Evolutionary conservation across 2,329 filamentous ascomycete species (phyloP).

Genomic region (Microdochium paspali): DNA sequence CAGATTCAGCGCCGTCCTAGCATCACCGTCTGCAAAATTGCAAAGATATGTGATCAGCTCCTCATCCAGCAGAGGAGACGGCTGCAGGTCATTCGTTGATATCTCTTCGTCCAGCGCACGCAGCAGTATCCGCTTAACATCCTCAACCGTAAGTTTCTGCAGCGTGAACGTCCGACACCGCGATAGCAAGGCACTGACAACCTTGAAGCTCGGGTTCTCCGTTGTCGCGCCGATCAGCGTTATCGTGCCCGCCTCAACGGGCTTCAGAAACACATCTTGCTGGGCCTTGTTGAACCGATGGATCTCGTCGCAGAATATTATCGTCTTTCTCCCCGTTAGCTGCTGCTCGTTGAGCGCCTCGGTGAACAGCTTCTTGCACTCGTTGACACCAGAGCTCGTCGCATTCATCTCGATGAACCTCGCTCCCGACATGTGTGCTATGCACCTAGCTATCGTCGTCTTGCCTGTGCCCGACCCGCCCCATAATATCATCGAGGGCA

Average conservation of each 20-base stretch:
- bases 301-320: conserved; percentile 97
- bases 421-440: conserved; percentile 71
- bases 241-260: conserved; percentile 83
- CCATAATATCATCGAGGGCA: conserved; percentile 96
- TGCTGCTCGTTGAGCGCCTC: conserved; percentile 73
- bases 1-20: conserved; percentile 83
- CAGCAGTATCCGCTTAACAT: conserved; percentile 64
- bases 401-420: conserved; percentile 95
- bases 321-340: conserved; percentile 81
- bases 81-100: conserved; percentile 16
- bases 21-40: conserved; percentile 84
- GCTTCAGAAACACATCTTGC: conserved; percentile 89
- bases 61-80: conserved; percentile 57
- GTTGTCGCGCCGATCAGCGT: conserved; percentile 93
- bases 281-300: conserved; percentile 86
- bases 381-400: conserved; percentile 75
- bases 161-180: conserved; percentile 88
- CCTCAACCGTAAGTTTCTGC: conserved; percentile 59
- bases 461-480: conserved; percentile 74
- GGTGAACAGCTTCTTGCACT: conserved; percentile 85
- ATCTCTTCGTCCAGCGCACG: conserved; percentile 63
- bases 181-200: conserved; percentile 78
- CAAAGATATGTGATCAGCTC: conserved; percentile 75
- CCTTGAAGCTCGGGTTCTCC: conserved; percentile 92
- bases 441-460: conserved; percentile 85